Base-by-base conservation (phyloP, 805 yeast genomes). In the Starmerella cellae region DNA sequence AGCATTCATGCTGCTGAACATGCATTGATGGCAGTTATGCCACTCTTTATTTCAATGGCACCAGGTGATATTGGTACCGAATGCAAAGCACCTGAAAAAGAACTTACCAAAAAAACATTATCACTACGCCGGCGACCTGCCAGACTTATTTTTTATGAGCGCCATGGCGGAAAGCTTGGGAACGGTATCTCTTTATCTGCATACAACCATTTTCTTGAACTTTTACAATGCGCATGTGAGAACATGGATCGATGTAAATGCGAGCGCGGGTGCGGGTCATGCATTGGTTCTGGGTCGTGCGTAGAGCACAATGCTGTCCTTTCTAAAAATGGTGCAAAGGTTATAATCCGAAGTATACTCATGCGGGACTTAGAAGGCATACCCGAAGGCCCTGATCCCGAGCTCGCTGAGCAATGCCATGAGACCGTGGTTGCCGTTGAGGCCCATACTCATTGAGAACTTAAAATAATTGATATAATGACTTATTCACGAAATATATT, bases 1-100 rank as follows among this genome's bases (percentile, higher is more conserved):
- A 94, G 91, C 0, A 82, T 91, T n/a, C 99, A 91, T 63, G 96
- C 93, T 2, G 94, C 95, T 0, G 88, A 85, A 50, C 99, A 91
- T 64, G 84, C 84, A 0, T 63, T 91, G 1, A 77, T 91, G 71
- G 77, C 82, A 37, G 69, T 82, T 45, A 57, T 87, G 22, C 94
- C 96, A 0, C 59, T 78, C 22, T 77, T 74, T 45, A 75, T 85
- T 4, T 74, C 76, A 11, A 76, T 82, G 16, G 82, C 83, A 1
- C 60, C 61, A 1, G 57, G 55, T 2, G 98, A 91, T 52, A 69
- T 91, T 13, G 73, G 73, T 35, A 83, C 97, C 0, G 99, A 91
- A 60, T 91, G 99, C 60, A 91, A 91, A 55, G 96, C 97, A 0
- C 96, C 98, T 0, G 94, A 85, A 50, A 91, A 91, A 54, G 99